Percentiles rank a stretch among this genome's conserved stretches.
phyloP scores from a whole-genome alignment of 108 stramenopile species.

The Fistulifera pelliculosa region DNA sequence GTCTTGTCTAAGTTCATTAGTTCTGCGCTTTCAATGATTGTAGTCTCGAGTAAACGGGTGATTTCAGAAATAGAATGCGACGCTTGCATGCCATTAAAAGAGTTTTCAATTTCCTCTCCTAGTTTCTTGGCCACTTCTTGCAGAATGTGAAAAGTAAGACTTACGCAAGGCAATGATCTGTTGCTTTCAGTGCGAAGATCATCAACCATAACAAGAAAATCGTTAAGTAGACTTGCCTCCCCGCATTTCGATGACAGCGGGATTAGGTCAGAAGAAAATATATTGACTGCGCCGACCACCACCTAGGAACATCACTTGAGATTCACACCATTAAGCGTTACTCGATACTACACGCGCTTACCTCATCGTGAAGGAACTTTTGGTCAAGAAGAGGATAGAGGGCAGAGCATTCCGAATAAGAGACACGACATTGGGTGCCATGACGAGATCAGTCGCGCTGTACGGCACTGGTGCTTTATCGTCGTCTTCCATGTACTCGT shows the following conservation, averaged over 20 bases:
- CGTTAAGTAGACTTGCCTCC: too few relatives aligned
- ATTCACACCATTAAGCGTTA: too few relatives aligned
- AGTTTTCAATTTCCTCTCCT: too few relatives aligned
- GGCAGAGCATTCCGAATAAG: slow-evolving; percentile 40
- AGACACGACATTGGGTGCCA: slow-evolving; percentile 11
- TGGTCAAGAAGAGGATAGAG: slow-evolving; percentile 20
- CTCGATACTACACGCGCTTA: slow-evolving; percentile 11
- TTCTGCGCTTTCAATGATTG: too few relatives aligned
- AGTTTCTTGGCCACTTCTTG: neutral
- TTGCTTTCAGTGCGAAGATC: slow-evolving; percentile 3
- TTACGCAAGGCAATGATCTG: slow-evolving; percentile 8
- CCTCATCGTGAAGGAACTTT: slow-evolving; percentile 27
- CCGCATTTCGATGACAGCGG: too few relatives aligned
- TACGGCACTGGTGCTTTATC: neutral
- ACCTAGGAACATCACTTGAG: too few relatives aligned
- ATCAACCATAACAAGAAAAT: neutral
- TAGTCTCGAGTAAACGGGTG: too few relatives aligned
- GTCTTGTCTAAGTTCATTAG: too few relatives aligned
- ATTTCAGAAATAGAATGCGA: too few relatives aligned
- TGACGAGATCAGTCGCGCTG: neutral
- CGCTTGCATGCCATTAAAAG: too few relatives aligned
- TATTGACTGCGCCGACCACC: too few relatives aligned
- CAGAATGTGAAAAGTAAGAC: slow-evolving; percentile 1
- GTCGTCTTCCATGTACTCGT: slow-evolving; percentile 4
- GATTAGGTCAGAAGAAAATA: too few relatives aligned